Evolutionary conservation across 768 basidiomycete species (phyloP), one percentile per base, ranked within the genome.

Genomic region (Rhizopogon sp.): DNA sequence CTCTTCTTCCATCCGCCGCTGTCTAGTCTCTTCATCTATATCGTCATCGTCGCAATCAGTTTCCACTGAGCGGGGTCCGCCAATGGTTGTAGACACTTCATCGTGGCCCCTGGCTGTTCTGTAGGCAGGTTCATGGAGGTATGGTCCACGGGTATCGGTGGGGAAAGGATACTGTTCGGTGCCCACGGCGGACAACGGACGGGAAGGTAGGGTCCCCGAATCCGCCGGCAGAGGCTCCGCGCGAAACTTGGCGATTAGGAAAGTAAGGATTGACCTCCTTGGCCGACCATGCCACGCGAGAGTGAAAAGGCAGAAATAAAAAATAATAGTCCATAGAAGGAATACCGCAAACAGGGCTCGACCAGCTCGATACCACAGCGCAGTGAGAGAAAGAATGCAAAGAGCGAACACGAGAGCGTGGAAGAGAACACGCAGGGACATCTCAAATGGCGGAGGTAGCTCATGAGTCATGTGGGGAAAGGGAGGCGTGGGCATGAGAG

Each of bases 1-100:
- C 69, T 92, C 90, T 55, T 87, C 84, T 65, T 92, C 90, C 35
- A 91, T 90, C 61, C 81, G 76, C 56, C 82, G 77, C 66, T 90
- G 89, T 56, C 84, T 76, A 11, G 82, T 78, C 47, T 86, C 83
- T 59, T 91, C 89, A 60, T 91, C 89, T 53, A 87, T 74, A 45
- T 88, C 86, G 31, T 87, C 84, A 17, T 88, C 85, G 9, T 81
- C 76, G 10, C 80, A 80, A 52, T 84, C 85, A 6, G 76, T 77
- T 35, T 81, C 83, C 46, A 73, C 74, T 57, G 77, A 81, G 50
- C 74, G 75, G 43, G 77, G 79, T n/a, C 69, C 73, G 17, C 72
- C 67, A 55, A 72, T 72, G 47, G 69, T 58, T 54, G 69, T 57
- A 53, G 72, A 65, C 62, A 71, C 67, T 54, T 74, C 73, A 53